A percentile compares a stretch with the other conserved stretches of the same genome.
These are phyloP conservation scores for Leccinum aurantiacum DNA, from an alignment of 768 basidiomycete species.

Conservation along the genomic window DNA sequence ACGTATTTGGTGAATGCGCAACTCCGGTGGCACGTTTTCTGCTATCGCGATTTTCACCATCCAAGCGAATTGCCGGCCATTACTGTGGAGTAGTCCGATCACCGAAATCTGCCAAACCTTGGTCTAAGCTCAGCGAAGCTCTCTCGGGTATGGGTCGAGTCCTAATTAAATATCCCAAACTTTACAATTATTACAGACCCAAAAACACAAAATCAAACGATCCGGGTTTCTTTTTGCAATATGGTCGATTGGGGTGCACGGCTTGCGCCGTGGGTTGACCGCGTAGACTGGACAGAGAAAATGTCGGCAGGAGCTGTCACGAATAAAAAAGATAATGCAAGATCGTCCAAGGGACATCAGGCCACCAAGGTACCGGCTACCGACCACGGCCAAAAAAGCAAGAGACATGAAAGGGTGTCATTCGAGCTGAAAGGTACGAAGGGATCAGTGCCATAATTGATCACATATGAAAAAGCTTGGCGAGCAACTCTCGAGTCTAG, in stretches of 20 bases:
- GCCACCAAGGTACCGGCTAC: conserved; percentile 22
- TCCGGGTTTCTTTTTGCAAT: background rate
- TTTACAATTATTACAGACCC: conserved; percentile 11
- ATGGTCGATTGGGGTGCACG: conserved; percentile 14
- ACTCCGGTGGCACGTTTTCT: conserved; percentile 23
- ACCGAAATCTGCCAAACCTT: conserved; percentile 27
- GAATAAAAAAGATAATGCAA: conserved; percentile 12
- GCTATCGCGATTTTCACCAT: conserved; percentile 12
- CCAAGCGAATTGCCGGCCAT: conserved; percentile 26
- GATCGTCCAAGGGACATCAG: conserved; percentile 18
- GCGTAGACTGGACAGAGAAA: conserved; percentile 2
- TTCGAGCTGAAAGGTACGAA: conserved; percentile 22
- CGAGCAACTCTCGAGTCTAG: conserved; percentile 22
- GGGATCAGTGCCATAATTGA: conserved; percentile 19
- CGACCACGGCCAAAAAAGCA: conserved; percentile 1
- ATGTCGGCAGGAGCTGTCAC: conserved; percentile 12
- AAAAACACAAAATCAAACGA: conserved; percentile 11
- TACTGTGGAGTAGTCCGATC: conserved; percentile 26
- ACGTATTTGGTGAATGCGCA: conserved; percentile 13
- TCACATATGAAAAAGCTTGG: conserved; percentile 22
- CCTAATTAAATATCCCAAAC: conserved; percentile 27
- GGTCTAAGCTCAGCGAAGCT: conserved; percentile 32
- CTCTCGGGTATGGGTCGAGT: conserved; percentile 9
- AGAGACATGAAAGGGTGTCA: conserved; percentile 10
- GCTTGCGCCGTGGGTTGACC: conserved; percentile 7